A percentile compares a stretch with the other conserved stretches of the same genome.
phyloP scores from a whole-genome alignment of 2,329 filamentous ascomycete genomes.

The Colletotrichum acutatum region DNA sequence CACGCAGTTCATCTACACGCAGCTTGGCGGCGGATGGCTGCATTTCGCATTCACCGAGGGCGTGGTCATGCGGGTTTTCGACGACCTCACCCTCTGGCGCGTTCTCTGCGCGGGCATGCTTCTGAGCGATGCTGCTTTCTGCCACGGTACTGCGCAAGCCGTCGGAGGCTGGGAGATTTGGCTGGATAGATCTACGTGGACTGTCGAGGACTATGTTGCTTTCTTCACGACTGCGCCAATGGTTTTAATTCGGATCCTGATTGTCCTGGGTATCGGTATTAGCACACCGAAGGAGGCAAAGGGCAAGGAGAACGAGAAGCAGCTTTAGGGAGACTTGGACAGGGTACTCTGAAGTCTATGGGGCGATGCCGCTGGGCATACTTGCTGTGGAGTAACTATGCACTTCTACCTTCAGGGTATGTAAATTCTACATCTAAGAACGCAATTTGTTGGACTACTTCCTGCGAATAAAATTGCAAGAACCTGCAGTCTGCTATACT shows the following conservation, averaged over 20 bases:
- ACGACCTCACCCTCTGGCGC: slow-evolving; percentile 48
- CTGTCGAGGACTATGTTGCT: slow-evolving; percentile 42
- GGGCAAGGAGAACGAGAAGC: neutral
- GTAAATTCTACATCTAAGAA: neutral
- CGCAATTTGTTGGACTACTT: neutral
- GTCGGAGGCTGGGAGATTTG: slow-evolving; percentile 47
- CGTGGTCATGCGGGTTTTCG: slow-evolving; percentile 46
- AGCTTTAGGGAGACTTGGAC: neutral
- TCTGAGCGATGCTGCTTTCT: slow-evolving; percentile 46
- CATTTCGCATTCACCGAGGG: slow-evolving; percentile 51
- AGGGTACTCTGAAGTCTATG: neutral
- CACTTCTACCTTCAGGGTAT: neutral
- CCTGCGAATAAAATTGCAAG: neutral
- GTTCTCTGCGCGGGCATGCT: slow-evolving; percentile 49
- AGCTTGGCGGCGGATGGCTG: slow-evolving; percentile 46
- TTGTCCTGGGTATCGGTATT: slow-evolving; percentile 45
- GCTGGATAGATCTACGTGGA: slow-evolving; percentile 41
- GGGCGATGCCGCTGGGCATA: no score
- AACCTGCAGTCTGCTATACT: no score
- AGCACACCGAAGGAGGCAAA: neutral
- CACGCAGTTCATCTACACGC: slow-evolving; percentile 45
- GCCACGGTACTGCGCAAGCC: slow-evolving; percentile 45
- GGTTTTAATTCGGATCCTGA: slow-evolving; percentile 42
- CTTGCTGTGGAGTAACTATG: no score
- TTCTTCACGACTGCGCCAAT: slow-evolving; percentile 42